A percentile compares a stretch with the other conserved stretches of the same genome.
Evolutionary conservation across 2,329 filamentous ascomycete genomes (phyloP).

Genomic region (Fusarium luffae): DNA sequence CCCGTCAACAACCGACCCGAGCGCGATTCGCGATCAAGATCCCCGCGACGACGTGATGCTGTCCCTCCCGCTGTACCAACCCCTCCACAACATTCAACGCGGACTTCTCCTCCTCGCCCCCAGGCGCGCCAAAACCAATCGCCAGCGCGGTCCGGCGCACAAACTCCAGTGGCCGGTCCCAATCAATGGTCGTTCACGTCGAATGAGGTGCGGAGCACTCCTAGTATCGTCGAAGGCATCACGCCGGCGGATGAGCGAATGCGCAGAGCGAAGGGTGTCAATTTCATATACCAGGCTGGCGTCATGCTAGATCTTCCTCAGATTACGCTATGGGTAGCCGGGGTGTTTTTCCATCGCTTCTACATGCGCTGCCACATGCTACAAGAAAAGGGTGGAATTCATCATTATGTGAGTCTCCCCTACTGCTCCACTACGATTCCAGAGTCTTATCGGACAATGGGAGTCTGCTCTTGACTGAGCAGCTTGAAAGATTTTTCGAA

Average conservation of each 20-base stretch:
- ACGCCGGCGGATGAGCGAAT: conserved; percentile 79
- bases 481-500: not conserved
- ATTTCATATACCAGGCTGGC: conserved; percentile 95
- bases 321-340: conserved; percentile 89
- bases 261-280: conserved; percentile 88
- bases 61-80: conserved; percentile 71
- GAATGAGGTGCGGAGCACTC: conserved; percentile 83
- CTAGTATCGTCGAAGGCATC: conserved; percentile 86
- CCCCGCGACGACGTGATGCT: conserved; percentile 59
- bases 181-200: conserved; percentile 91
- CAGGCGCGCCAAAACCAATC: conserved; percentile 58
- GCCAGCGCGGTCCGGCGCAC: conserved; percentile 54
- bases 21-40: conserved; percentile 61
- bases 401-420: conserved; percentile 79
- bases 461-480: not conserved
- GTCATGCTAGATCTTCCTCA: conserved; percentile 93
- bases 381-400: conserved; percentile 78
- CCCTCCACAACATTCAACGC: conserved; percentile 66
- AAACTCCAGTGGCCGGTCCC: conserved; percentile 51
- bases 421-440: not conserved
- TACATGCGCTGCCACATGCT: conserved; percentile 91
- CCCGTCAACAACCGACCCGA: conserved; percentile 54
- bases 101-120: conserved; percentile 65
- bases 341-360: conserved; percentile 95
- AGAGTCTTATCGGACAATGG: not conserved